Base-by-base conservation (phyloP, 345 rosid species). In the Heritiera littoralis region DNA sequence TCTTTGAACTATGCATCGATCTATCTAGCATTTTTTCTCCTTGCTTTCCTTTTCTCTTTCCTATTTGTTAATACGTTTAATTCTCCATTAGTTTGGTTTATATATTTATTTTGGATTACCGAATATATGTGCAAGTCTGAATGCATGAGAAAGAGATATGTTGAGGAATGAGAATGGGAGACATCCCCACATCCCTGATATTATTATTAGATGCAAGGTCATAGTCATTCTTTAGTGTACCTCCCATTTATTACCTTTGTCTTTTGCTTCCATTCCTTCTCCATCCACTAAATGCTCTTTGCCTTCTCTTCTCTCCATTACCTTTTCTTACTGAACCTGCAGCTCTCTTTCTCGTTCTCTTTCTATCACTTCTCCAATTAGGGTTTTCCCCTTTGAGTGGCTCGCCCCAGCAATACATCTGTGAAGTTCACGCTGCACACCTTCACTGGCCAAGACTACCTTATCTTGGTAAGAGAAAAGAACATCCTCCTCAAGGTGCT, bases 161-260 rank as follows among this genome's bases (percentile, higher is more conserved):
- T 78, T 74, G 74, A 9, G 56, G 81, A 84, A 79, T 74, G 85
- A 81, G 70, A 85, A 84, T 78, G 84, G 86, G 88, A 89, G 89
- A 89, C 90, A 87, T 85, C 86, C 85, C 88, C 88, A 87, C 88
- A 84, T 67, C 78, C 49, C 28, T 80, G 84, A 86, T 84, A 84
- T 90, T 90, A 90, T 90, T 89, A 90, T 86, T 88, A 89, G 93
- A 91, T 83, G 92, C 84, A 87, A 86, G 83, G 90, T 89, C 92
- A 85, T 85, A 86, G 84, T 90, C 95, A 83, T 87, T 89, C 89
- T 88, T 88, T 84, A 84, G 89, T 85, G 89, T 89, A 82, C 89
- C 86, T 84, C 81, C 87, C 86, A 88, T 87, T 90, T 85, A 86
- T 87, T 89, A 79, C 87, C 85, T 85, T 91, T 92, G 92, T 89